Evolutionary conservation across 139 green algal species (phyloP), one percentile per base, ranked within the genome.

Genomic region (Auxenochlorella pyrenoidosa): DNA sequence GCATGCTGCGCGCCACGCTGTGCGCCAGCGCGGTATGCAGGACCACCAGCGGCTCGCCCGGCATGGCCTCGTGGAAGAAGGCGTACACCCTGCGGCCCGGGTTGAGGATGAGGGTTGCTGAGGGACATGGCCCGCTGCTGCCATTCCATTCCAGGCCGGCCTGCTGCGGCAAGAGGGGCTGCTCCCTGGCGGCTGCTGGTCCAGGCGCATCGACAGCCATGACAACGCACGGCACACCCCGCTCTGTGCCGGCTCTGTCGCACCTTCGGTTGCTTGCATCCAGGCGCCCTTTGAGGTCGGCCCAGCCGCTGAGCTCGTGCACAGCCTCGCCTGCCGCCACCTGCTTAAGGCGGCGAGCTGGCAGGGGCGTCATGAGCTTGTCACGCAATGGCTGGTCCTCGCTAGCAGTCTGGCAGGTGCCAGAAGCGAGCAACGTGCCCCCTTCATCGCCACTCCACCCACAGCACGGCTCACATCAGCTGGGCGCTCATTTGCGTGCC

Each of bases 11-110:
- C 16, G 70, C 44, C 71, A 81, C 47, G 21, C n/a, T 2, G 28
- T 65, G 4, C 34, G 87, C 75, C n/a, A 97, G 86, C 12, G 94
- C 93, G 0, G 92, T 94, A 78, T 97, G 94, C 47, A 97, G 92
- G n/a, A 96, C 87, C 32, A 97, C 93, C 59, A 97, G 90, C 30
- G 95, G 95, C 88, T 96, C 92, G 13, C 1, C 94, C 91, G 96
- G 86, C 86, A 89, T 93, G 0, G 95, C 71, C 32, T 41, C 30
- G 79, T 97, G 95, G 68, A 93, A 87, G 86, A 96, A 95, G 12
- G 91, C 95, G 86, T 93, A 96, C 65, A 95, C 91, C 28, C 92
- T 91, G 40, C 91, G 41, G n/a, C n/a, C 5, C 32, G 24, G 22
- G n/a, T 40, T 16, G 78, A 54, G 73, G 47, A 1, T 2, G 72